These are phyloP conservation scores for Trichomonas gallinae DNA, from an alignment of 208 protist genomes.

Conservation along the genomic window DNA sequence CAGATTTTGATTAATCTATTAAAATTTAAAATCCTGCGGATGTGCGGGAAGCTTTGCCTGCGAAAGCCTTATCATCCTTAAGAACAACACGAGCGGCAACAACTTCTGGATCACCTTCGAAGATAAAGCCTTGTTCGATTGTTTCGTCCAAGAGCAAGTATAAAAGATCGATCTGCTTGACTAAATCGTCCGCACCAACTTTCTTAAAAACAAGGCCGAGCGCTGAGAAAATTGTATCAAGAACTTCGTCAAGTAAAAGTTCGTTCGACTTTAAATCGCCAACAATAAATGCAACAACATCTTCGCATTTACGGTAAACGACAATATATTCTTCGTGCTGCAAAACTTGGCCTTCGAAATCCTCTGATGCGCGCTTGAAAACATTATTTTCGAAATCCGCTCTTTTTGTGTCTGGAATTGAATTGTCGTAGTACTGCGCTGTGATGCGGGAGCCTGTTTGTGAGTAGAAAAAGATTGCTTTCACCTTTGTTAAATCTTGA, in stretches of 20 bases:
- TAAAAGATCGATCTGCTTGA: background rate
- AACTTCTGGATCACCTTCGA: constrained; percentile 9
- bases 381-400: background rate
- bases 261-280: constrained; percentile 9
- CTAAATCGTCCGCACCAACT: background rate
- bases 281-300: background rate
- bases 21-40: background rate
- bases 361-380: background rate
- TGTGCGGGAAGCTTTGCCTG: background rate
- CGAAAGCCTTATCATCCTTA: background rate
- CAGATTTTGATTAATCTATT: too few species aligned
- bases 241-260: background rate
- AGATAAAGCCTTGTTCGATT: constrained; percentile 14
- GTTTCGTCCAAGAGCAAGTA: constrained; percentile 4
- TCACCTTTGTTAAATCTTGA: background rate
- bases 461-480: background rate
- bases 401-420: background rate
- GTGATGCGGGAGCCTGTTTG: background rate
- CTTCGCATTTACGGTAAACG: background rate
- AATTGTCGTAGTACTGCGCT: background rate
- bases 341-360: background rate
- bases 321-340: background rate
- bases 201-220: background rate
- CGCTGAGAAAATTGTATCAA: background rate
- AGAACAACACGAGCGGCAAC: background rate